These are phyloP conservation scores for Allantophomopsis lycopodina DNA, from an alignment of 2,329 filamentous ascomycete species.

Conservation along the genomic window DNA sequence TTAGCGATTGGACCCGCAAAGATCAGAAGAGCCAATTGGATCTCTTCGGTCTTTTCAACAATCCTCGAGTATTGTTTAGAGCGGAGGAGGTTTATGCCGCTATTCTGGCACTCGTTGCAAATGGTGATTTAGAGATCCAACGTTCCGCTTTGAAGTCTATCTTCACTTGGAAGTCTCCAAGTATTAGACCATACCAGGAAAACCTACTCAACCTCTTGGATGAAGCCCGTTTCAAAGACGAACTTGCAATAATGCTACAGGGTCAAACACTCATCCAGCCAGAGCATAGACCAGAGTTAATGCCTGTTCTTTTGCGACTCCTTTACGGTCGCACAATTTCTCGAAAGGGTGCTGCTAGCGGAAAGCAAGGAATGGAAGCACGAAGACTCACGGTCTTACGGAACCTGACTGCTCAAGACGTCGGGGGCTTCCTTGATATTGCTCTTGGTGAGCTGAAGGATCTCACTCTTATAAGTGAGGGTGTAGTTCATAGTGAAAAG, in stretches of 20 bases:
- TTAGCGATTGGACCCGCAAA: conserved; percentile 49
- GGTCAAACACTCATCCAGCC: conserved; percentile 59
- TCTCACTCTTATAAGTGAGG: conserved; percentile 38
- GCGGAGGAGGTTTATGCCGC: conserved; percentile 63
- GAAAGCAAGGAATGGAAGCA: conserved; percentile 67
- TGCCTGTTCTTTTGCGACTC: conserved; percentile 77
- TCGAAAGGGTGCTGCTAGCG: conserved; percentile 62
- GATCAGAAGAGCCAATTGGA: conserved; percentile 76
- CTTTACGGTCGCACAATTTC: conserved; percentile 84
- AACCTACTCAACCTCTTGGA: conserved; percentile 79
- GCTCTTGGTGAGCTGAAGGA: conserved; percentile 57
- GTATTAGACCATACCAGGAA: conserved; percentile 67
- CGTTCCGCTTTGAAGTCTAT: conserved; percentile 73
- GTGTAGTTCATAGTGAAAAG: conserved; percentile 21
- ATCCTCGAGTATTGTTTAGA: conserved; percentile 73
- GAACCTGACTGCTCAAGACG: conserved; percentile 59
- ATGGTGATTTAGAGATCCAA: conserved; percentile 85
- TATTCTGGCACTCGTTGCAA: conserved; percentile 62
- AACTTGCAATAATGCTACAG: conserved; percentile 79
- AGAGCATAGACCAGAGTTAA: conserved; percentile 58
- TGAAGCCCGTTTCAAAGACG: conserved; percentile 83
- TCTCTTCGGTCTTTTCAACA: conserved; percentile 74
- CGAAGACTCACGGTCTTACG: conserved; percentile 72
- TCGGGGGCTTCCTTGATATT: conserved; percentile 73
- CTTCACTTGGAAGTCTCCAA: conserved; percentile 75